A percentile compares a stretch with the other conserved stretches of the same genome.
phyloP scores from a whole-genome alignment of 192 early-diverging fungal genomes.

The Umbelopsis vinacea region DNA sequence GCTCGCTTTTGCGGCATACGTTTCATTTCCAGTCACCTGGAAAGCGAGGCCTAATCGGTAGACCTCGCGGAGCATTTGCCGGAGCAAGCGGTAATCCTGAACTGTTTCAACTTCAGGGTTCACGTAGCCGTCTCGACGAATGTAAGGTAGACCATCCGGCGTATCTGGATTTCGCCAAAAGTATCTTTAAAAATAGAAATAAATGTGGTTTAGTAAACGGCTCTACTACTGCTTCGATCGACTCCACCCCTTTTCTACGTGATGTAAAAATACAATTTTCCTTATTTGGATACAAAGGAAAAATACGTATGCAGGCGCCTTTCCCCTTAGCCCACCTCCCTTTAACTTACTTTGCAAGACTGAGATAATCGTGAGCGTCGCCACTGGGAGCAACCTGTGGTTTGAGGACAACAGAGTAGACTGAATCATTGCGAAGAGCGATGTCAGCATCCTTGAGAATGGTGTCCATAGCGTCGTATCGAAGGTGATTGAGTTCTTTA shows the following conservation, averaged over 20 bases:
- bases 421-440: background rate
- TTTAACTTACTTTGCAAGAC: constrained; percentile 14
- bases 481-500: background rate
- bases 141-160: constrained; percentile 53
- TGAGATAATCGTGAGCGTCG: constrained; percentile 9
- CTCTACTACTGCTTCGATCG: background rate
- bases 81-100: constrained; percentile 42
- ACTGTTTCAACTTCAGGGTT: constrained; percentile 58
- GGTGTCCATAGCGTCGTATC: background rate
- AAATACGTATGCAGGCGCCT: background rate
- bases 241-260: background rate
- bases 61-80: constrained; percentile 47
- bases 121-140: constrained; percentile 48
- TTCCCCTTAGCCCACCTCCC: background rate
- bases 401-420: constrained; percentile 1
- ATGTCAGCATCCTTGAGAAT: background rate
- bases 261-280: background rate
- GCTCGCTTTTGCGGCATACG: constrained; percentile 48
- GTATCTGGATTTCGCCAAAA: constrained; percentile 55
- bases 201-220: background rate
- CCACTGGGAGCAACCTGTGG: constrained; percentile 4
- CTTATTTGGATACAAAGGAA: background rate
- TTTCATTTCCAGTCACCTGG: constrained; percentile 52
- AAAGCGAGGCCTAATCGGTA: constrained; percentile 55
- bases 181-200: constrained; percentile 32